phyloP scores from a whole-genome alignment of 2,329 filamentous ascomycete species.

The Escovopsis weberi region DNA sequence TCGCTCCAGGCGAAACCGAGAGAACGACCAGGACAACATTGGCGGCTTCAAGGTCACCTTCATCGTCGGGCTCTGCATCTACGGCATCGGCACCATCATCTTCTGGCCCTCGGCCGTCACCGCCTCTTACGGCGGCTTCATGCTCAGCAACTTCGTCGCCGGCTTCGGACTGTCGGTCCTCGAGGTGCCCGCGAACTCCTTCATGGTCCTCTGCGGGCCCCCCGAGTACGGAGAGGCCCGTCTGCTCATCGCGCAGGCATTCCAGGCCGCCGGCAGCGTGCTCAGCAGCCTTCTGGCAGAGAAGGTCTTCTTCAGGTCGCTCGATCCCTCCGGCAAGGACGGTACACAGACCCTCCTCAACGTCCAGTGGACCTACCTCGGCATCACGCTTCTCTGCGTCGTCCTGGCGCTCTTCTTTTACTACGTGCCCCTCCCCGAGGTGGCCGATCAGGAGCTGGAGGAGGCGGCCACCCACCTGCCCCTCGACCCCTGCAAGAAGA shows the following conservation, averaged over 20 bases:
- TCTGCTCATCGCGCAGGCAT: conserved; percentile 58
- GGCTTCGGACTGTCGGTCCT: conserved; percentile 63
- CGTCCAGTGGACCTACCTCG: conserved; percentile 79
- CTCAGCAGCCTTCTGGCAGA: conserved; percentile 59
- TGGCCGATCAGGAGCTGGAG: conserved; percentile 40
- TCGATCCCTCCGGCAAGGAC: conserved; percentile 23
- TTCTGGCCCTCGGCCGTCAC: conserved; percentile 73
- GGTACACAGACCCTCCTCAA: conserved; percentile 43
- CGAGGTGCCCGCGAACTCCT: conserved; percentile 71
- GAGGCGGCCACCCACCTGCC: conserved; percentile 31
- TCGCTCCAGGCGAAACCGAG: conserved; percentile 26
- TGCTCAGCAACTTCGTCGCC: conserved; percentile 59
- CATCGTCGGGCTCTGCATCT: conserved; percentile 61
- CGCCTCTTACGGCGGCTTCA: conserved; percentile 62
- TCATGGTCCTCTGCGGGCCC: conserved; percentile 56
- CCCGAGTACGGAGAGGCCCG: conserved; percentile 59
- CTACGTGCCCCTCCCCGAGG: conserved; percentile 51
- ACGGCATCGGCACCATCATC: conserved; percentile 64
- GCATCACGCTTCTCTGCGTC: conserved; percentile 61
- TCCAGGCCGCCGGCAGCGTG: conserved; percentile 63
- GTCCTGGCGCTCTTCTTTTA: conserved; percentile 54
- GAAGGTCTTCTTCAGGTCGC: conserved; percentile 55
- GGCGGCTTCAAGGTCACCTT: conserved; percentile 69
- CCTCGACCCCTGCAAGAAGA: conserved; percentile 34
- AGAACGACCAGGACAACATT: conserved; percentile 27